Base-by-base conservation (phyloP, 2,329 filamentous ascomycete species). In the Hypoxylon sp. region DNA sequence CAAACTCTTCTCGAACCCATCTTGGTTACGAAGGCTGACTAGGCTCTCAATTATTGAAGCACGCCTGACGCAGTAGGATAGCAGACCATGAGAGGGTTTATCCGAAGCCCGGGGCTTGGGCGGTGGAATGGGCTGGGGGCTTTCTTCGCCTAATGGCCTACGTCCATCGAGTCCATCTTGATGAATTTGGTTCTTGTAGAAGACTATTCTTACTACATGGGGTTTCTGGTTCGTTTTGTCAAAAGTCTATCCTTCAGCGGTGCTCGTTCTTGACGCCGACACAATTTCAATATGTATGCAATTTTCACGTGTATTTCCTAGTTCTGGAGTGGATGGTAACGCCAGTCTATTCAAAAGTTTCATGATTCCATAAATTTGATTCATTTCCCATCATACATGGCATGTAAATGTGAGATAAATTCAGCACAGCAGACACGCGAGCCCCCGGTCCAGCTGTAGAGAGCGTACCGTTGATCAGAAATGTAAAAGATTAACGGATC, bases 1-100 rank as follows among this genome's bases (percentile, higher is more conserved):
- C 32, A 65, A 51, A 68, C 62, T 39, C 65, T 68, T n/a, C 62
- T 68, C 7, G 65, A 60, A 23, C 65, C 65, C 6, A 68, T 68
- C n/a, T 45, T 68, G 14, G 65, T 57, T 41, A 60, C 37, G 14
- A 29, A 30, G 30, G 32, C 54, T 14, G 41, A 53, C 37, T 68
- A 65, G 27, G 12, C 9, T 3, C 5, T 12, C 21, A 14, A 32
- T 32, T 34, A 27, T 9, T 30, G 8, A 25, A 27, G 5, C 2
- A 19, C 11, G 7, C 5, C 9, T 7, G 34, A 32, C 46, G 21
- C 9, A 8, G n/a, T 12, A 27, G 16, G 16, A 8, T 11, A 4
- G 52, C 6, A 43, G 37, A 29, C 8, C 25, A n/a, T 23, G 19
- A 23, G 30, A 9, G 30, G 30, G 7, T 2, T 32, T 12, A 12